Evolutionary conservation across 2,329 filamentous ascomycete genomes (phyloP).

Genomic region (Xylaria hypoxylon): DNA sequence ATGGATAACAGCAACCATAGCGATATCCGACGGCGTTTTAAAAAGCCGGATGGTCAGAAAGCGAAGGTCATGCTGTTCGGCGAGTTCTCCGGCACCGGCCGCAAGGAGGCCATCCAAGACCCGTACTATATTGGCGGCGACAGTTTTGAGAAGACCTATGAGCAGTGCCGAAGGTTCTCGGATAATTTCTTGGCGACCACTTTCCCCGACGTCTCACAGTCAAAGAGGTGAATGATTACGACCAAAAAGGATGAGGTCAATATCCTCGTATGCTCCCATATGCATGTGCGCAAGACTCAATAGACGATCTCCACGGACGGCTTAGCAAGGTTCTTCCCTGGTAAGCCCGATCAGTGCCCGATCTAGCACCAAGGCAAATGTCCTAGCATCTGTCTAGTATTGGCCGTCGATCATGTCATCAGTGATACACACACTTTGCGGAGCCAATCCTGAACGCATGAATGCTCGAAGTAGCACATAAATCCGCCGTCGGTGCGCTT

Average conservation of each 20-base stretch:
- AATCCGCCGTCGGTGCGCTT: not conserved
- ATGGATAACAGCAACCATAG: slow-evolving; percentile 91
- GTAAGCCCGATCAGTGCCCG: not conserved
- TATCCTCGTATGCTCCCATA: not conserved
- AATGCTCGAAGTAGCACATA: not conserved
- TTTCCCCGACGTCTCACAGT: slow-evolving; percentile 53
- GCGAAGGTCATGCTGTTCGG: slow-evolving; percentile 86
- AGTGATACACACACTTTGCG: not conserved
- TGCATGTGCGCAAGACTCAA: not conserved
- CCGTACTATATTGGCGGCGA: slow-evolving; percentile 91
- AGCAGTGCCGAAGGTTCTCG: slow-evolving; percentile 83
- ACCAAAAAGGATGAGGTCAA: not conserved
- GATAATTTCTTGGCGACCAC: slow-evolving; percentile 77
- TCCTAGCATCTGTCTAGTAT: not conserved
- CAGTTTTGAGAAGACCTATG: slow-evolving; percentile 87
- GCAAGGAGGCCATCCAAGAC: slow-evolving; percentile 80
- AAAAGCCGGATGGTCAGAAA: slow-evolving; percentile 66
- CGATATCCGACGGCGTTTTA: slow-evolving; percentile 74
- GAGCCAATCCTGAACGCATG: not conserved
- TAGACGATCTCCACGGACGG: not conserved
- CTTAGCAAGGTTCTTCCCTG: not conserved
- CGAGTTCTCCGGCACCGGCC: slow-evolving; percentile 76
- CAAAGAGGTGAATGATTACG: slow-evolving; percentile 32
- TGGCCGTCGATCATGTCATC: not conserved
- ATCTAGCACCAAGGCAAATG: not conserved